phyloP scores from a whole-genome alignment of 2,329 filamentous ascomycete species.

The Helicocarpus griseus region DNA sequence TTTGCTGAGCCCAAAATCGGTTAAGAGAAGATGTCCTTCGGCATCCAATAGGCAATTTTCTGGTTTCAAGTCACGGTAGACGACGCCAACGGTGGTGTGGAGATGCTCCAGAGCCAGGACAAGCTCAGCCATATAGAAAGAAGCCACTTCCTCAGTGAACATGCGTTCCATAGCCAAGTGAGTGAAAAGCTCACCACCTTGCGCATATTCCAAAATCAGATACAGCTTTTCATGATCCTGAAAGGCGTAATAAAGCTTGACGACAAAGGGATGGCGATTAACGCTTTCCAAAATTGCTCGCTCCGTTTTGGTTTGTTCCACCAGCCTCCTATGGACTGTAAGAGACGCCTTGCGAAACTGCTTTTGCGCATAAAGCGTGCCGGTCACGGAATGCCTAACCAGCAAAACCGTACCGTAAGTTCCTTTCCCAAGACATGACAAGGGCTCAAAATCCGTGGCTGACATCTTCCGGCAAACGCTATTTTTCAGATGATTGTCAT shows the following conservation, averaged over 20 bases:
- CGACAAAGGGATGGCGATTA: slow-evolving; percentile 93
- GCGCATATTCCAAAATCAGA: slow-evolving; percentile 92
- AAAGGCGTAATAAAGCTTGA: slow-evolving; percentile 96
- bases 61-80: slow-evolving; percentile 95
- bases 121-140: slow-evolving; percentile 99
- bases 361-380: slow-evolving; percentile 91
- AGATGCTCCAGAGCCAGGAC: slow-evolving; percentile 87
- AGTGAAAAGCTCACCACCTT: slow-evolving; percentile 94
- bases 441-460: slow-evolving; percentile 76
- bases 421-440: slow-evolving; percentile 90
- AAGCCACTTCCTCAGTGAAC: slow-evolving; percentile 80
- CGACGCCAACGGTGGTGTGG: slow-evolving; percentile 81
- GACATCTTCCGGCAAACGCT: slow-evolving; percentile 70
- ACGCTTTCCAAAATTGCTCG: slow-evolving; percentile 90
- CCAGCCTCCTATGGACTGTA: slow-evolving; percentile 86
- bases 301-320: slow-evolving; percentile 97
- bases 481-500: slow-evolving; percentile 46
- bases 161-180: slow-evolving; percentile 89
- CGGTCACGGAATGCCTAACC: slow-evolving; percentile 80
- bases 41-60: slow-evolving; percentile 92
- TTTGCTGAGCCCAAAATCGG: slow-evolving; percentile 95
- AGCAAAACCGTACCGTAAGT: slow-evolving; percentile 91
- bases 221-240: slow-evolving; percentile 98
- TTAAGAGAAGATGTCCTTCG: slow-evolving; percentile 85
- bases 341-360: slow-evolving; percentile 96